Base-by-base conservation (phyloP, 768 basidiomycete genomes). In the Russula brevipes region DNA sequence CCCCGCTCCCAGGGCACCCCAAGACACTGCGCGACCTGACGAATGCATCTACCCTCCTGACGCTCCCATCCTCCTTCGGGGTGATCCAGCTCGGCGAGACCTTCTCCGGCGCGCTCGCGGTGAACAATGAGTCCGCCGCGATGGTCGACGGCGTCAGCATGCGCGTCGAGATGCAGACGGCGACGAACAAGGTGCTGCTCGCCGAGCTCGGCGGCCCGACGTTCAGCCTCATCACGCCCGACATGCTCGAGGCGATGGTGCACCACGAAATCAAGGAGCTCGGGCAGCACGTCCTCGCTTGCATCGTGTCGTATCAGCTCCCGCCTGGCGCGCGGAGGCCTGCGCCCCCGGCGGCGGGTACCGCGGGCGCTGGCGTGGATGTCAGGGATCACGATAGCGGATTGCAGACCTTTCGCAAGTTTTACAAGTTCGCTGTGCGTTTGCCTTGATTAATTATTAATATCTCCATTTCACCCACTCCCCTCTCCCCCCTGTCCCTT, bases 191-290 rank as follows among this genome's bases (percentile, higher is more conserved):
- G 73, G 75, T 80, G 4, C 71, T 80, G 14, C 75, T 88, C 30
- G 81, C 80, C 16, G 89, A 89, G 68, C 80, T 85, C 52, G 88
- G 88, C 5, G 85, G 84, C 4, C 63, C 76, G 9, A 78, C 78
- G 2, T 72, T 78, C 42, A 74, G 70, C 30, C 75, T 96, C 54
- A 57, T 72, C 0, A 78, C 80, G 2, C 83, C 85, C 30, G 83
- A 85, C 69, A 83, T 83, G 0, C 69, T 91, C 38, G 87, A 91
- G 71, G 76, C 79, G 47, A 76, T 89, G 16, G 86, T 93, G 1
- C 79, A 85, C 64, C 89, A 92, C 70, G 95, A 98, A 76, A 90
- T 97, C 67, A 97, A 97, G 74, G 94, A 98, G 71, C 79, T 96
- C 19, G 94, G 93, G 0, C 86, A 92, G 70, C 94, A 96, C 73